A percentile compares a stretch with the other conserved stretches of the same genome.
phyloP scores from a whole-genome alignment of 192 early-diverging fungal species.

The Gryganskiella cystojenkinii region DNA sequence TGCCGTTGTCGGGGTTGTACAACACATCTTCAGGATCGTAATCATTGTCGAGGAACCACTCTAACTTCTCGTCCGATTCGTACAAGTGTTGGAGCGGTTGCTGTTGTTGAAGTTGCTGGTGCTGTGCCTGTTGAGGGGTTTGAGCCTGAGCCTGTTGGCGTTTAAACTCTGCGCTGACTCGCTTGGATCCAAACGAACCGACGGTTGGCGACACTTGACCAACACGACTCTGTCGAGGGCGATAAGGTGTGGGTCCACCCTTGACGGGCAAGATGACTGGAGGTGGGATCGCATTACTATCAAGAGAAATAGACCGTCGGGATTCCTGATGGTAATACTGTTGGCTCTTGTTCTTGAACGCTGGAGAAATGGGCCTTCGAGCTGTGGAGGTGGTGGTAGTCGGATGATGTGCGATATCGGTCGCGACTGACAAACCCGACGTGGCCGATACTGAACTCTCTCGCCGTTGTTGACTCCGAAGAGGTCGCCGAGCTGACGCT shows the following conservation, averaged over 20 bases:
- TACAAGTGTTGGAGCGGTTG: too few relatives aligned
- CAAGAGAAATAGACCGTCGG: neutral
- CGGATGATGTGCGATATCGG: too few relatives aligned
- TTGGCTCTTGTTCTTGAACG: neutral
- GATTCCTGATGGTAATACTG: too few relatives aligned
- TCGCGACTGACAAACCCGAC: too few relatives aligned
- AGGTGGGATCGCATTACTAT: conserved; percentile 10
- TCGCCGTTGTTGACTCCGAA: too few relatives aligned
- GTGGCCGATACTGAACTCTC: too few relatives aligned
- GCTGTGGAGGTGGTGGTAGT: too few relatives aligned
- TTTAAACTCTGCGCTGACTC: conserved; percentile 12
- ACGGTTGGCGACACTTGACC: neutral
- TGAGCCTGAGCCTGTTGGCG: too few relatives aligned
- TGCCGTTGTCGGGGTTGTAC: conserved; percentile 67
- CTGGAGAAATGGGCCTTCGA: too few relatives aligned
- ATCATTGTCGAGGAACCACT: conserved; percentile 68
- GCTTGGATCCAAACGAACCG: neutral
- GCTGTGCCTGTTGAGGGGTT: too few relatives aligned
- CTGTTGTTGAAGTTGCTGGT: neutral
- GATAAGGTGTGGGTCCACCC: conserved; percentile 5
- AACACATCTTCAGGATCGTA: conserved; percentile 60
- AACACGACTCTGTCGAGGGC: conserved; percentile 26
- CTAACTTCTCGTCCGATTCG: too few relatives aligned
- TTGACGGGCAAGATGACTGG: neutral
- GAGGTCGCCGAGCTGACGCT: too few relatives aligned